Evolutionary conservation across 2,329 filamentous ascomycete genomes (phyloP), one percentile per base, ranked within the genome.

Genomic region (Apiospora sp.): DNA sequence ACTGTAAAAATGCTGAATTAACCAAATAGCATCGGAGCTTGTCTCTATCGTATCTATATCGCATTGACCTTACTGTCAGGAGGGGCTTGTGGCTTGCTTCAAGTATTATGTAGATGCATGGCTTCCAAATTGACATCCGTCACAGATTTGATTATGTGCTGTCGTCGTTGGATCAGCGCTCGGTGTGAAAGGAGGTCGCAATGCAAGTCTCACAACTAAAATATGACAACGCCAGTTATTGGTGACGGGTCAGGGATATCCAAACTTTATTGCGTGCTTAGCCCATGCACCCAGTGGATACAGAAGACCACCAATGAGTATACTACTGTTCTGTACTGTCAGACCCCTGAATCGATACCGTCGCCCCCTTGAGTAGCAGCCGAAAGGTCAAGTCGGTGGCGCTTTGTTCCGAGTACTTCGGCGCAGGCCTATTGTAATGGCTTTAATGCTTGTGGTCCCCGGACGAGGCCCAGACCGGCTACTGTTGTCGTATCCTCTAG

Each of bases 1-100:
- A n/a, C n/a, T n/a, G n/a, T 41, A 64, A 64, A 41, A n/a, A 34
- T 37, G 34, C n/a, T n/a, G 34, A 34, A 41, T 64, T 13, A 14
- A 64, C 58, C 58, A 41, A 41, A 64, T 41, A 41, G 54, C 54
- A 16, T 61, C 30, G 54, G 54, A 37, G 16, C 54, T 61, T 61
- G 30, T 37, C 54, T 22, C 10, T 58, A 19, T 19, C 13, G 24
- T 34, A 16, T 14, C 27, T 22, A 19, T 61, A 30, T 37, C 30
- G 27, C 54, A 37, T 37, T 37, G 27, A 27, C 51, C 27, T 12
- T 34, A 27, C 27, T 22, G 24, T 58, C 51, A 58, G 24, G 24
- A 58, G 51, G 51, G 51, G 24, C 16, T 27, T 58, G 51, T 30
- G 24, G 24, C 51, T 58, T 58, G 51, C 51, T 16, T 58, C 51